These are phyloP conservation scores for Knoxdaviesia capensis DNA, from an alignment of 2,329 filamentous ascomycete genomes.

Conservation along the genomic window DNA sequence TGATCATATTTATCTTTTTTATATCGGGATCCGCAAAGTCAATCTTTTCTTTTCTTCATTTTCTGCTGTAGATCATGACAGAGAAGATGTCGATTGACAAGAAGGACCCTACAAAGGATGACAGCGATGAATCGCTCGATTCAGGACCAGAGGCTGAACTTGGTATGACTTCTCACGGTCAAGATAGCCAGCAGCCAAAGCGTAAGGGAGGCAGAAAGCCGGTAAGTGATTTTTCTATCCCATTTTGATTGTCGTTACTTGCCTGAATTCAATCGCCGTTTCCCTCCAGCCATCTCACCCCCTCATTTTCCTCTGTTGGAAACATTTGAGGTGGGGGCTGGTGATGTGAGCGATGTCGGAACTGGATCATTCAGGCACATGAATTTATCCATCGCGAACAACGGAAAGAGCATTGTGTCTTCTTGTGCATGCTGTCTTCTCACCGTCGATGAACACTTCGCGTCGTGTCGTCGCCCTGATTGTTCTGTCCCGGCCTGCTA, in stretches of 20 bases:
- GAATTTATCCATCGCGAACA: neutral
- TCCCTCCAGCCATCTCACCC: neutral
- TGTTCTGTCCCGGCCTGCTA: neutral
- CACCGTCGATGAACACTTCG: neutral
- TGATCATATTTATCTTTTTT: too few species aligned
- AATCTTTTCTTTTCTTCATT: constrained; percentile 8
- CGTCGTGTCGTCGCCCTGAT: neutral
- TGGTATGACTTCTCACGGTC: constrained; percentile 15
- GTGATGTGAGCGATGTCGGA: neutral
- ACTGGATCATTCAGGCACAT: neutral
- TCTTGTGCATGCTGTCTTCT: neutral
- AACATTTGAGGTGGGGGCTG: neutral
- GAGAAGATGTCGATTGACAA: constrained; percentile 49
- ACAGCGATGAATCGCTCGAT: constrained; percentile 39
- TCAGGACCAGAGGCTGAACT: constrained; percentile 39
- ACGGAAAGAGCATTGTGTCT: neutral
- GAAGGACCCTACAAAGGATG: constrained; percentile 34
- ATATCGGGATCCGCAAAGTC: neutral
- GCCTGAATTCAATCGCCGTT: neutral
- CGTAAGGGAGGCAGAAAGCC: constrained; percentile 95
- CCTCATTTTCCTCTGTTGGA: neutral
- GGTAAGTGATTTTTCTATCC: constrained; percentile 39
- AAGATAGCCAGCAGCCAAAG: constrained; percentile 54
- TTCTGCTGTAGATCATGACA: constrained; percentile 30
- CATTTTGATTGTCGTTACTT: constrained; percentile 1